Conservation (phyloP, 257 asterid genomes). For the Prunella vulgaris region DNA sequence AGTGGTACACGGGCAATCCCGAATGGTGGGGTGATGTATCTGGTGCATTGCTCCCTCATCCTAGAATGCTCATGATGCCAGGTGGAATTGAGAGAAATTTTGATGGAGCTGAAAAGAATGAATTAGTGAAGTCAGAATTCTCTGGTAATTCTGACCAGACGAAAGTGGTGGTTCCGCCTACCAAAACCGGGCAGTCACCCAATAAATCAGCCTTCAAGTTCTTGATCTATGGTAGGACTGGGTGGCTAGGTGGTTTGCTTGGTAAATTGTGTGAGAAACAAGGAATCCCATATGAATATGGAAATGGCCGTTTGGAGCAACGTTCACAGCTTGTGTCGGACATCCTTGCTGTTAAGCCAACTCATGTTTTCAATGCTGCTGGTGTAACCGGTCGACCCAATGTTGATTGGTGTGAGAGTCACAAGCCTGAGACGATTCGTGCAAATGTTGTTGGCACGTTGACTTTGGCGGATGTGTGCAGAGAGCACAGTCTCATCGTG, state of each 20-base stretch:
- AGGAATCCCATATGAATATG: conserved; percentile 77
- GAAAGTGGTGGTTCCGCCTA: conserved; percentile 42
- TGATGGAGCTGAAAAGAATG: conserved; percentile 67
- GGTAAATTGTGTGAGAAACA: conserved; percentile 89
- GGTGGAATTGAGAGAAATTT: conserved; percentile 67
- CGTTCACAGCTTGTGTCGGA: conserved; percentile 63
- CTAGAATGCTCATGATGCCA: conserved; percentile 94
- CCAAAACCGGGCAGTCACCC: conserved; percentile 39
- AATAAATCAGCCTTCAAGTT: conserved; percentile 60
- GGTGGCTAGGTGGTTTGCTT: conserved; percentile 96
- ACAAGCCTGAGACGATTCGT: conserved; percentile 79
- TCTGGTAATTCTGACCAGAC: conserved; percentile 41
- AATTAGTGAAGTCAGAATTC: conserved; percentile 49
- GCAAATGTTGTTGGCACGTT: conserved; percentile 90
- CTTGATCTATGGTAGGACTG: conserved; percentile 89
- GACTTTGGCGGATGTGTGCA: conserved; percentile 85
- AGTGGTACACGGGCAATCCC: conserved; percentile 82
- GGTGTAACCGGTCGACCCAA: conserved; percentile 99
- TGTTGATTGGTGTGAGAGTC: conserved; percentile 97
- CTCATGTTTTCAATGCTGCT: conserved; percentile 93
- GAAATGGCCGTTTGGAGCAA: conserved; percentile 83
- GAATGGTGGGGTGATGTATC: conserved; percentile 99
- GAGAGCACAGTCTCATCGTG: conserved; percentile 70
- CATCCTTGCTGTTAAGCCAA: conserved; percentile 63
- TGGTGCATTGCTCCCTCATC: conserved; percentile 98